Evolutionary conservation across 2,329 filamentous ascomycete species (phyloP), one percentile per base, ranked within the genome.

Genomic region (Lecanosticta acicola): DNA sequence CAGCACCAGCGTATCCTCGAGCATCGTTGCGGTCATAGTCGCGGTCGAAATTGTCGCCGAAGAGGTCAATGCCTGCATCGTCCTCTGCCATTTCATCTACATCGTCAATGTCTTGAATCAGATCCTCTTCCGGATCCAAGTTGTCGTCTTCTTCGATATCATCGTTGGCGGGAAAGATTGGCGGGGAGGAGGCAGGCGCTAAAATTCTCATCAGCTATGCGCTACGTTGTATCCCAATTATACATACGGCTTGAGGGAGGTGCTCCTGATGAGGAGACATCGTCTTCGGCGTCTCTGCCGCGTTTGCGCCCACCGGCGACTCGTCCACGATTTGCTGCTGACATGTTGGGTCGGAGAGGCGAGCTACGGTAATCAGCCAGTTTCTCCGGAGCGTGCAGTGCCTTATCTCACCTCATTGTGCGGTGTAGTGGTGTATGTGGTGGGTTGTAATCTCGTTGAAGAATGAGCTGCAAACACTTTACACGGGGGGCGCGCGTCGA

Each of bases 321-420:
- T 46, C 77, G 66, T 43, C 87, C 87, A 57, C 87, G 81, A 69
- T 94, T 95, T 59, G 83, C 88, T 55, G 89, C 90, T 50, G 84
- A 81, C 75, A 86, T 84, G 70, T 83, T 88, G 58, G 82, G 77
- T 68, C 84, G 83, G 50, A 94, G 77, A 65, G 90, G 89, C 66
- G 88, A n/a, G n/a, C n/a, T n/a, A n/a, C n/a, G n/a, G n/a, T n/a
- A n/a, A n/a, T n/a, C n/a, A n/a, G n/a, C n/a, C n/a, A n/a, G n/a
- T n/a, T n/a, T n/a, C n/a, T n/a, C n/a, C n/a, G n/a, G n/a, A n/a
- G n/a, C n/a, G n/a, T n/a, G n/a, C n/a, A n/a, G n/a, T n/a, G n/a
- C n/a, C n/a, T n/a, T n/a, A n/a, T n/a, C n/a, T n/a, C n/a, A n/a
- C n/a, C n/a, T n/a, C n/a, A n/a, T n/a, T n/a, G n/a, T n/a, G n/a